Evolutionary conservation across 805 yeast genomes (phyloP).

Genomic region (Metschnikowia amazonensis): DNA sequence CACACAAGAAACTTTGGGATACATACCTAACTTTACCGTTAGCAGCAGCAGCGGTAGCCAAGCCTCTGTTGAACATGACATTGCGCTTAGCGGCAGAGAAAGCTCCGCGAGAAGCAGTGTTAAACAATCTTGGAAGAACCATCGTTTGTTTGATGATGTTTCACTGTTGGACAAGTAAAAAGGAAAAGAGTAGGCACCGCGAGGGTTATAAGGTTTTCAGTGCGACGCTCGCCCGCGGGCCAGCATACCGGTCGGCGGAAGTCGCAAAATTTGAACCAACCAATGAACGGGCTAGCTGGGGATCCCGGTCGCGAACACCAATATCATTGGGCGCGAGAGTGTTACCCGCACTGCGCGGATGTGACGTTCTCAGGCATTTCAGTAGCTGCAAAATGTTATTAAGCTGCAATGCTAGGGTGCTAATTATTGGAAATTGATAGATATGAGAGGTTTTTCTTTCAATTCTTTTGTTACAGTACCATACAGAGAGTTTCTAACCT

Average conservation of each 20-base stretch:
- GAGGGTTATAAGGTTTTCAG: slow-evolving; percentile 20
- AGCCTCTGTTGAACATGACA: slow-evolving; percentile 67
- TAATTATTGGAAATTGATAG: not conserved
- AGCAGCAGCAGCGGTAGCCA: slow-evolving; percentile 71
- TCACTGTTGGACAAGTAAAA: slow-evolving; percentile 18
- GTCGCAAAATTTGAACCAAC: slow-evolving; percentile 13
- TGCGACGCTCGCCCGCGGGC: slow-evolving; percentile 17
- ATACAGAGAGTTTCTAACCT: too few relatives aligned
- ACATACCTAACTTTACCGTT: slow-evolving; percentile 88
- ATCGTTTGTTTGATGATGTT: slow-evolving; percentile 30
- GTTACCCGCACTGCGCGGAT: slow-evolving; percentile 19
- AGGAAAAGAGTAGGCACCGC: slow-evolving; percentile 14
- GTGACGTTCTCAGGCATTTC: not conserved
- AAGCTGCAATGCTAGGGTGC: not conserved
- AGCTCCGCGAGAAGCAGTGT: slow-evolving; percentile 73
- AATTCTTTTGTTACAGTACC: too few relatives aligned
- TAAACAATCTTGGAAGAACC: slow-evolving; percentile 56
- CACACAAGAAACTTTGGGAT: slow-evolving; percentile 8
- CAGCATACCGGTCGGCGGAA: slow-evolving; percentile 22
- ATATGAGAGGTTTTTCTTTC: too few relatives aligned
- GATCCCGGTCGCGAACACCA: slow-evolving; percentile 20
- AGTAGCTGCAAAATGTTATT: slow-evolving; percentile 2
- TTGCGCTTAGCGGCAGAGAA: slow-evolving; percentile 85
- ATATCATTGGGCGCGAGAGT: slow-evolving; percentile 24
- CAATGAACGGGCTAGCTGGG: slow-evolving; percentile 23